Evolutionary conservation across 345 rosid species (phyloP).

Genomic region (Ailanthus altissimus): DNA sequence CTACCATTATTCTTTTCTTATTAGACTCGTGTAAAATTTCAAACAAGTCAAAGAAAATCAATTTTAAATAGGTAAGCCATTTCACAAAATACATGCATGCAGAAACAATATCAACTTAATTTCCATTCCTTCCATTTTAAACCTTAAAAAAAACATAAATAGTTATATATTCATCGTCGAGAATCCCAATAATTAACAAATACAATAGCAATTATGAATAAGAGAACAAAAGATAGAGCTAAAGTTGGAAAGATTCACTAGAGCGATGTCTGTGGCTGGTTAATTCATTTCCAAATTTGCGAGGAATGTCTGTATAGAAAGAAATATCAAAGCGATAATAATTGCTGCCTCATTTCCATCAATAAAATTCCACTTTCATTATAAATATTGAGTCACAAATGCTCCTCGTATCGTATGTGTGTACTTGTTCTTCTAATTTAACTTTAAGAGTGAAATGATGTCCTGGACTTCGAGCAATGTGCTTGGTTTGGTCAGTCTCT

Average conservation of each 20-base stretch:
- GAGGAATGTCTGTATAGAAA: background rate
- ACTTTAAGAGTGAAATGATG: background rate
- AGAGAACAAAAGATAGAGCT: background rate
- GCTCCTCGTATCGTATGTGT: background rate
- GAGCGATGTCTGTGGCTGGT: background rate
- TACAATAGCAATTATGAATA: background rate
- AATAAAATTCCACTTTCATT: background rate
- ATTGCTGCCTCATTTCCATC: background rate
- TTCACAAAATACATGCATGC: background rate
- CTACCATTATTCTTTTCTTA: too few species aligned
- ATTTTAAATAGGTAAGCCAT: background rate
- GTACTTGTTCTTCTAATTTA: background rate
- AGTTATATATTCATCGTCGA: too few species aligned
- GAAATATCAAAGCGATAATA: background rate
- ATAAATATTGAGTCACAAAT: background rate
- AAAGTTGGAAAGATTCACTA: background rate
- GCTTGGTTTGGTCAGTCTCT: conserved; percentile 23
- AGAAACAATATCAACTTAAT: background rate
- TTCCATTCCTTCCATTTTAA: background rate
- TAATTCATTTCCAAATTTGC: too few species aligned
- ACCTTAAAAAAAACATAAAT: background rate
- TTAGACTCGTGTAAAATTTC: background rate
- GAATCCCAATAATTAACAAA: too few species aligned
- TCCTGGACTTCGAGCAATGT: background rate
- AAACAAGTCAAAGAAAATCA: background rate